Conservation (phyloP, 2,329 filamentous ascomycete species). For the Meredithiella fracta region DNA sequence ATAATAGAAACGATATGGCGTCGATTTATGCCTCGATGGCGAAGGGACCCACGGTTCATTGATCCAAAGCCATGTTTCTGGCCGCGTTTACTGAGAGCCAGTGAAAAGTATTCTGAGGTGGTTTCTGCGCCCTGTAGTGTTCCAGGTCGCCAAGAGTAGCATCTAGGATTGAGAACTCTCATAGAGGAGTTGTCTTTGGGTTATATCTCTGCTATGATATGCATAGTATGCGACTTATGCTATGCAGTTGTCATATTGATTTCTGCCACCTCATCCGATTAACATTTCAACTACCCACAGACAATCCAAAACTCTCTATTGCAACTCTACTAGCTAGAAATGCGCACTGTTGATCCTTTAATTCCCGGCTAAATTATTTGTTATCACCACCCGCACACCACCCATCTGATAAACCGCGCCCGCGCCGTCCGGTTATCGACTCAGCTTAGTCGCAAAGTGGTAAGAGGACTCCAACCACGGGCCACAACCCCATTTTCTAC, state of each 20-base stretch:
- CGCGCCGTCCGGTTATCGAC: background rate
- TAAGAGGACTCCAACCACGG: conserved; percentile 4
- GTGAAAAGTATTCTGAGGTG: too few species aligned
- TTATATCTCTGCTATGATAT: background rate
- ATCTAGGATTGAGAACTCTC: too few species aligned
- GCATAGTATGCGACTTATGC: background rate
- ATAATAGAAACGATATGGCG: background rate
- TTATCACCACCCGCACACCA: background rate
- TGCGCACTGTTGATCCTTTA: too few species aligned
- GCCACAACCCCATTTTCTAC: background rate
- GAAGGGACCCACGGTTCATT: background rate
- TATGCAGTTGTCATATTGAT: background rate
- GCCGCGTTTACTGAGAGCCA: too few species aligned
- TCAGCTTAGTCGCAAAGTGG: conserved; percentile 2
- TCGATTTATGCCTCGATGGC: background rate
- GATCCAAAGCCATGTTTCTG: too few species aligned
- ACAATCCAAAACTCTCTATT: background rate
- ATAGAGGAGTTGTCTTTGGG: background rate
- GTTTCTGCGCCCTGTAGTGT: too few species aligned
- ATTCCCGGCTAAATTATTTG: background rate
- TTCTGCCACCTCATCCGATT: background rate
- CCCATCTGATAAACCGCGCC: background rate
- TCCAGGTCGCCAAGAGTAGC: too few species aligned
- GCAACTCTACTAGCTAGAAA: background rate
- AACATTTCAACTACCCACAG: background rate